Base-by-base conservation (phyloP, 805 yeast species). In the Yarrowia yakushimensis region DNA sequence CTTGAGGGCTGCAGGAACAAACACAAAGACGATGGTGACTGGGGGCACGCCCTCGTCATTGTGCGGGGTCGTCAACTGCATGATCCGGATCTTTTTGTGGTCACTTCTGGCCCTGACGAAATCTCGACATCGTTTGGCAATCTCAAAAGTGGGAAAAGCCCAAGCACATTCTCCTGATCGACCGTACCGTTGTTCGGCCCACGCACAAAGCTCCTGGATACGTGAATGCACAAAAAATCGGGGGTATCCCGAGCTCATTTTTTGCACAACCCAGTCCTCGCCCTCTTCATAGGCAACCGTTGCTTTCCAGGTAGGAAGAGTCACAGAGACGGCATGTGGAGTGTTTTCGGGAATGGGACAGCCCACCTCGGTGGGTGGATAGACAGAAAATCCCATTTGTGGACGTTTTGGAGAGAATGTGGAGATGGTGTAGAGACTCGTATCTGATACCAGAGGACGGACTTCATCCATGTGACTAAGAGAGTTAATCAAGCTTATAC, bases 291-390 rank as follows among this genome's bases (percentile, higher is more conserved):
- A 94, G 3, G 90, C 97, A 1, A 94, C 88, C 4, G 88, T 90
- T 46, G 96, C 90, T 54, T 84, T 87, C 99, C 98, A 94, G 0
- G 97, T 88, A 8, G 99, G 99, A 33, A 93, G 79, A 1, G 96
- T 88, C 50, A 93, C 97, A 12, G 97, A 89, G 1, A 93, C 97
- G 0, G 97, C 97, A 73, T 94, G 98, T 2, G 87, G 85, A 0
- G 96, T 87, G 72, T 90, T 86, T 64, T 88, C 86, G 2, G 99
- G 97, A 64, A 94, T 92, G 1, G 97, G 84, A 17, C 82, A 87
- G 3, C 97, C 97, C 17, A 90, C 81, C 41, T 69, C 76, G 18
- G 71, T 69, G n/a, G 78, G 77, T 13, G 77, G 77, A 5, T 30
- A n/a, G n/a, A 36, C 15, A 2, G 43, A 34, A 17, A 52, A 52